Evolutionary conservation across 139 green algal genomes (phyloP), one percentile per base, ranked within the genome.

Genomic region (Gonium pectorale): DNA sequence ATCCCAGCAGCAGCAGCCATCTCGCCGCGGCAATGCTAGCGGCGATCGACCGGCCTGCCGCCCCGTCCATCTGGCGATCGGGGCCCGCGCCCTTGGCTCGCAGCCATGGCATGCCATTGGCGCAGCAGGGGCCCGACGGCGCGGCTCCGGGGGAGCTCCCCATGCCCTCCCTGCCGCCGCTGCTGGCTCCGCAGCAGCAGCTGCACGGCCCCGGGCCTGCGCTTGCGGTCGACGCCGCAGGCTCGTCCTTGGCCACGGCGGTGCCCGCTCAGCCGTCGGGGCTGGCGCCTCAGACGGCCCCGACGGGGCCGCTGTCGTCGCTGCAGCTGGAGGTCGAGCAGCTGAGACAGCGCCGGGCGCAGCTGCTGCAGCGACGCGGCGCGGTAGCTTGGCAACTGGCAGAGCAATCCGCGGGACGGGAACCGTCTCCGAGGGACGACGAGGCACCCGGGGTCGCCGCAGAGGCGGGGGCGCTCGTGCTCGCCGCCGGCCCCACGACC

Each of bases 301-400:
- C 8, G 26, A 40, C 3, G 38, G 40, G 7, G 43, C 38, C 38
- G 56, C 75, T 71, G 3, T 26, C 59, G 15, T 51, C 40, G 17
- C 41, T 82, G 13, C 13, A 31, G 8, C 56, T 82, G 27, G 75
- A 82, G 40, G 75, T 29, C 27, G 40, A 82, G n/a, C 56, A 82
- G 54, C 75, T 82, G 27, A 13, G 75, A 29, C 75, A 43, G 60
- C 41, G 59, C 3, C 6, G 13, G 40, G 27, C 41, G 6, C 11
- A 54, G 40, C 75, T 67, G 75, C 38, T 33, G n/a, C 37, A 52
- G 54, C 51, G 21, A 3, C n/a, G 60, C 19, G 40, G 71, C 13
- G 19, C 35, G 75, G 38, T 51, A 2, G 40, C 41, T 1, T 21
- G 44, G 56, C 59, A 56, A 24, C 59, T 82, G 13, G 40, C 38